Evolutionary conservation across 768 basidiomycete species (phyloP), one percentile per base, ranked within the genome.

Genomic region (Russula sp.): DNA sequence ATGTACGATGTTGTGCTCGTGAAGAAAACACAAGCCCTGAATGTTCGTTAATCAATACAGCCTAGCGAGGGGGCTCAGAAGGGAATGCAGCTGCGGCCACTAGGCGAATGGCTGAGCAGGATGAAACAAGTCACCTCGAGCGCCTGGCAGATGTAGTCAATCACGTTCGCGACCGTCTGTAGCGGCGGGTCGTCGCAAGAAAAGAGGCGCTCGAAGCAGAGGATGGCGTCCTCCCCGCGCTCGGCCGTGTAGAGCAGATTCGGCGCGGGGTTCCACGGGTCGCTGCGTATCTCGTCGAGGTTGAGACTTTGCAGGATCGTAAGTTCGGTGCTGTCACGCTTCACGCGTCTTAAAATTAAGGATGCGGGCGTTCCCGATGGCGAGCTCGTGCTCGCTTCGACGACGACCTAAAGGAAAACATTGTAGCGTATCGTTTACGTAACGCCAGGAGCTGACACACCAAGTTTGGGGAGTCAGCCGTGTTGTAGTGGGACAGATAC

Each of bases 231-330:
- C 16, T 77, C 75, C n/a, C 72, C 77, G 32, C 79, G 76, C 62
- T 81, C 76, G 0, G 82, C 76, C 1, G 77, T 77, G 62, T 76
- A 74, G 16, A 81, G 69, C 10, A 84, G 73, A 50, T 79, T 80
- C 5, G 81, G 83, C 10, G 76, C 73, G 6, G 82, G 78, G 66
- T 84, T 84, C 83, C 83, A 83, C 0, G 83, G 82, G 68, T 84
- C 83, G 52, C 73, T 68, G 14, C 83, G 78, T 7, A 75, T 69
- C 44, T 79, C 78, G 22, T 74, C 73, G 18, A 77, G 73, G 63
- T 83, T 83, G 59, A 83, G 76, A 16, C 78, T 74, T 20, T 78
- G 73, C 13, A 81, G 70, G 13, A 84, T 66, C 28, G 74, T 65
- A 8, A 81, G 71, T 64, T 83, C 81, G n/a, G 56, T 11, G 48